A percentile compares a stretch with the other conserved stretches of the same genome.
Conservation (phyloP, 1,284 basidiomycete species). For the Malassezia sympodialis region DNA sequence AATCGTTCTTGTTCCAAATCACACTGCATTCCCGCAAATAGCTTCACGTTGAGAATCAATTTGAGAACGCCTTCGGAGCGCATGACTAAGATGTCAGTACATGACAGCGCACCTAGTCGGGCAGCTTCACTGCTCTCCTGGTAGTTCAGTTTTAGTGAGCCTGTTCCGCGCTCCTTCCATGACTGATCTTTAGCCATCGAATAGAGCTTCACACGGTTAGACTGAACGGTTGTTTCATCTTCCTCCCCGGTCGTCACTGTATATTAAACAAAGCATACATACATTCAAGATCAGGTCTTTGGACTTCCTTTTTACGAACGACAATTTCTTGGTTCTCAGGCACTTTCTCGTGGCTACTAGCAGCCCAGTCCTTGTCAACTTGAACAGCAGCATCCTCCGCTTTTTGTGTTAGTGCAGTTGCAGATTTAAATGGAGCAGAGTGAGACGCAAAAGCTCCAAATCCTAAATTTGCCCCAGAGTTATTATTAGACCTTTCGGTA, state of each 20-base stretch:
- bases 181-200: conserved; percentile 55
- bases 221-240: conserved; percentile 72
- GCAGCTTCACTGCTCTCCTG: conserved; percentile 59
- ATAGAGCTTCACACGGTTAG: conserved; percentile 76
- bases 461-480: conserved; percentile 2
- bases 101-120: conserved; percentile 56
- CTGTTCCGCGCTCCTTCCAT: conserved; percentile 84
- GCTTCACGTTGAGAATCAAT: conserved; percentile 69
- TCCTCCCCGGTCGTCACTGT: conserved; percentile 82
- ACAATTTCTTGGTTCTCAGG: conserved; percentile 6
- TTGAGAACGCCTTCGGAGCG: conserved; percentile 82
- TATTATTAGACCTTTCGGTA: not conserved
- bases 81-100: conserved; percentile 61
- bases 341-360: not conserved
- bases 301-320: conserved; percentile 13
- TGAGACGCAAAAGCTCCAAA: conserved; percentile 17
- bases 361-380: conserved; percentile 2
- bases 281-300: conserved; percentile 7
- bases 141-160: conserved; percentile 70
- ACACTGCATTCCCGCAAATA: conserved; percentile 78
- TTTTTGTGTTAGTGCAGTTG: conserved; percentile 1
- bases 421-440: conserved; percentile 8
- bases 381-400: not conserved
- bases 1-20: conserved; percentile 58
- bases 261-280: not conserved